Evolutionary conservation across 2,329 filamentous ascomycete species (phyloP), one percentile per base, ranked within the genome.

Genomic region (Cladophialophora psammophila): DNA sequence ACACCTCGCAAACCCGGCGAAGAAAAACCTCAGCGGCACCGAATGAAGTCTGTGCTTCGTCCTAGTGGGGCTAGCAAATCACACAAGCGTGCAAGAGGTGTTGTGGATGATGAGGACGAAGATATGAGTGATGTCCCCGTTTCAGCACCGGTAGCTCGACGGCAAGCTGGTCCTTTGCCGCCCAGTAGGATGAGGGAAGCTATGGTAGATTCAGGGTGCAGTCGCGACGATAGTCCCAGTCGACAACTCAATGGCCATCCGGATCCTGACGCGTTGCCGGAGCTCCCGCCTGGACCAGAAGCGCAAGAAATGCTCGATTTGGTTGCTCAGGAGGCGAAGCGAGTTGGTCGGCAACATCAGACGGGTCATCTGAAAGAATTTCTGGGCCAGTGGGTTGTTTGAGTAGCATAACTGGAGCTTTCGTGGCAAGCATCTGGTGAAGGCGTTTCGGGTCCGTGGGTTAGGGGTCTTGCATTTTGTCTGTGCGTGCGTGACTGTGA

Each of bases 1-100:
- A 73, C 72, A 8, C 71, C 72, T 0, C 66, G 66, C 20, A 72
- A 70, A 60, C 52, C 62, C 3, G 59, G 48, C 32, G 52, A 20
- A 20, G 52, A 34, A 26, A 60, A 60, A 35, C 69, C 69, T 40
- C 70, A 73, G 63, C 65, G 66, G 32, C 72, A 73, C 63, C 71
- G 72, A 31, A 71, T 72, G 64, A 82, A 81, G 71, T 83, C 81
- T 1, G 78, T 83, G 2, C 75, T 83, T 12, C 79, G 81, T 6
- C 81, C 81, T 1, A 82, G 80, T 18, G 80, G 80, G 10, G 75
- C 75, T 1, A 81, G 80, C 65, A 74, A 77, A 52, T 78, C 77
- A 26, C 79, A 80, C 45, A 82, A 81, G 69, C 77, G 80, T 45
- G 79, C 79, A 26, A 74, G 79, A 60, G 77, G 76, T 55, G 72